phyloP scores from a whole-genome alignment of 2,329 filamentous ascomycete species.

The Penicillium sp. region DNA sequence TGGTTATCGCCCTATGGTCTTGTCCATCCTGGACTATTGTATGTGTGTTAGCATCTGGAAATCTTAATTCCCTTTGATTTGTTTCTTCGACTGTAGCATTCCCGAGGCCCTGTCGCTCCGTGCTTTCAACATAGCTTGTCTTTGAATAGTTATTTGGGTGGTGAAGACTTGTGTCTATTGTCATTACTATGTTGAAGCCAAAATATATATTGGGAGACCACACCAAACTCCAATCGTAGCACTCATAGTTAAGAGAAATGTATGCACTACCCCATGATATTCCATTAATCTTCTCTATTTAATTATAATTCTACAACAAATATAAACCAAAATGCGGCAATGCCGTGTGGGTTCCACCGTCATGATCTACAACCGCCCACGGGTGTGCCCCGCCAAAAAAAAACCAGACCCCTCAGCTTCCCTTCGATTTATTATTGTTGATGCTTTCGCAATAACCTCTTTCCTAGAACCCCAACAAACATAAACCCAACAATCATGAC shows the following conservation, averaged over 20 bases:
- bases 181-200: not conserved
- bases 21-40: not conserved
- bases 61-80: not conserved
- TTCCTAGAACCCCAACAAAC: not conserved
- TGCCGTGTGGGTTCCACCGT: constrained; percentile 9
- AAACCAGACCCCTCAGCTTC: constrained; percentile 14
- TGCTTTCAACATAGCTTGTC: too few species aligned
- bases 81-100: not conserved
- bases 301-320: too few species aligned
- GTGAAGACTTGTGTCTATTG: not conserved
- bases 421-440: not conserved
- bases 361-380: constrained; percentile 17
- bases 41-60: constrained; percentile 4
- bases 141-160: not conserved
- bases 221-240: not conserved
- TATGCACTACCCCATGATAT: too few species aligned
- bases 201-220: not conserved
- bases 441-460: not conserved
- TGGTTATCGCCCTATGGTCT: not conserved
- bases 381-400: constrained; percentile 19
- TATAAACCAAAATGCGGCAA: not conserved
- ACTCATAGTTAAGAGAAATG: not conserved
- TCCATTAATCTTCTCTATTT: not conserved
- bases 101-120: not conserved
- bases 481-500: constrained; percentile 19